Base-by-base conservation (phyloP, 129 eudicot genomes). In the Flaveria bidentis region DNA sequence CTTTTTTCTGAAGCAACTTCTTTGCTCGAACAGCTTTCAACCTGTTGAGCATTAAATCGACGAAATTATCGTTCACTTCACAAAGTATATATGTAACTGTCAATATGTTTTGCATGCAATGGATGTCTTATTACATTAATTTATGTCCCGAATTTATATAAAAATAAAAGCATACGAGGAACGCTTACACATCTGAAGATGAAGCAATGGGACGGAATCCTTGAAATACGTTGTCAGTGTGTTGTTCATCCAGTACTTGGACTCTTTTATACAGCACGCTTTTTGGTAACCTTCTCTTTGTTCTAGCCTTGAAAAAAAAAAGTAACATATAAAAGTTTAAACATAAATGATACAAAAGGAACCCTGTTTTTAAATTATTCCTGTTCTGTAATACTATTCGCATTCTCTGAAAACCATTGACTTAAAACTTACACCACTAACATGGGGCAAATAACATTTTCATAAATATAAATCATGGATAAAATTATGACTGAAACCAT, bases 1-100 rank as follows among this genome's bases (percentile, higher is more conserved):
- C 86, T 75, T 80, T 83, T 84, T 87, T 89, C 85, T 70, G 76
- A 50, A 91, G 92, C 82, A 74, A 45, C 82, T 71, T 89, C 78
- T 85, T 89, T 25, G 99, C 99, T 76, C 99, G 82, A 47, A 85
- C 64, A 74, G 96, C 98, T 82, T 82, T 94, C 9, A 89, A 75
- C 86, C 98, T 93, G 82, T 81, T 62, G 47, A 49, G 67, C 62
- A 46, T 26, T 72, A 51, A 72, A 79, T 39, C 0, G 6, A 51
- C 64, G 41, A 63, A 13, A 49, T 30, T 11, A 26, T 17, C 30
- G 16, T 73, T 73, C 41, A 17, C 1, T 58, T 6, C 30, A 9
- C 15, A 13, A 17, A 45, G 12, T 52, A 57, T 7, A 57, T 23
- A 57, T 20, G 64, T 22, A 20, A 57, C 9, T 30, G n/a, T 11